Evolutionary conservation across 108 stramenopile genomes (phyloP).

Genomic region (Cyclotella kingstonii): DNA sequence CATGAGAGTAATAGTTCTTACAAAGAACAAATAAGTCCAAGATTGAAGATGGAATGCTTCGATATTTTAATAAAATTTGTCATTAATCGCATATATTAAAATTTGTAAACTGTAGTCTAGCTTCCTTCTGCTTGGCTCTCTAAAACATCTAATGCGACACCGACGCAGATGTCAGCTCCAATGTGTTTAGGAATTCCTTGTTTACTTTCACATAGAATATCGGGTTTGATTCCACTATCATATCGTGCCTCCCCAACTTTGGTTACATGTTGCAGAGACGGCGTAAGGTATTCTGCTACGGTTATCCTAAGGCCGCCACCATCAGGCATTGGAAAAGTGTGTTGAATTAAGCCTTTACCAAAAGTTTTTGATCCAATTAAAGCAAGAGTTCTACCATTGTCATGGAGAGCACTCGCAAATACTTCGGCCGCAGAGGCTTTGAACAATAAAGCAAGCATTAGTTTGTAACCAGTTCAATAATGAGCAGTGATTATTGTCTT

Average conservation of each 20-base stretch:
- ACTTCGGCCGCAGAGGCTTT: conserved; percentile 79
- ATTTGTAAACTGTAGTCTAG: background rate
- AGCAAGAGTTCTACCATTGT: conserved; percentile 76
- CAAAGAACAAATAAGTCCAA: no score
- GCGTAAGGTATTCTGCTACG: conserved; percentile 82
- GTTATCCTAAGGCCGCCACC: conserved; percentile 83
- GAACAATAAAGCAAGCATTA: background rate
- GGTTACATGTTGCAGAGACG: conserved; percentile 73
- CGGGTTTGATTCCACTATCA: conserved; percentile 73
- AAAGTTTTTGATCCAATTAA: conserved; percentile 72
- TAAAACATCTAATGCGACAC: conserved; percentile 72
- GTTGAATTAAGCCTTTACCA: conserved; percentile 81
- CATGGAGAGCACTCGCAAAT: conserved; percentile 71
- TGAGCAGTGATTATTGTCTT: background rate
- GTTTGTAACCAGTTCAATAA: conserved; percentile 1
- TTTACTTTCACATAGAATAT: conserved; percentile 60
- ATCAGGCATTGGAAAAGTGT: conserved; percentile 89
- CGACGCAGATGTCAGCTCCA: conserved; percentile 79
- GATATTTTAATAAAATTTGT: no score
- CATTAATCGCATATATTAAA: no score
- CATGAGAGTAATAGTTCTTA: conserved; percentile 9
- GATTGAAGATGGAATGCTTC: no score
- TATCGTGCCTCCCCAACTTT: conserved; percentile 61
- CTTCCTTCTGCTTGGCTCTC: conserved; percentile 14
- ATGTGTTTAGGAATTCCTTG: conserved; percentile 78